A percentile compares a stretch with the other conserved stretches of the same genome.
phyloP scores from a whole-genome alignment of 2,329 filamentous ascomycete species.

The Rhexocercosporidium sp. region DNA sequence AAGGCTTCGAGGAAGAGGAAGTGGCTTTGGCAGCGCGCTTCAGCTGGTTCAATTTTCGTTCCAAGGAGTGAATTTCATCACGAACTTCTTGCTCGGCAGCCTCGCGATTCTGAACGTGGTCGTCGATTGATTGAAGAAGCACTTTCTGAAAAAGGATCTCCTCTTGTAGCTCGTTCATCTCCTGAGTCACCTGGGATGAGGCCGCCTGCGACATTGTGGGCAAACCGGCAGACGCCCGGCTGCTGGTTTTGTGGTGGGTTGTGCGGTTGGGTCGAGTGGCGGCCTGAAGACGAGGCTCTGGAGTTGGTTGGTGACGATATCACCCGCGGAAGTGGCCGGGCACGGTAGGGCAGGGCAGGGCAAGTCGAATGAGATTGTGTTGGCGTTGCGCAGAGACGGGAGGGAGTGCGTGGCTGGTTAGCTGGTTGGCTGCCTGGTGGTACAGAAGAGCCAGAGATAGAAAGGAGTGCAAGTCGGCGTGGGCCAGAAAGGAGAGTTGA shows the following conservation, averaged over 20 bases:
- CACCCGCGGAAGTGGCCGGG: neutral
- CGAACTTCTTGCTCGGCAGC: slow-evolving; percentile 35
- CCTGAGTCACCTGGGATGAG: slow-evolving; percentile 1
- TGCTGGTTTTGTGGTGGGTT: neutral
- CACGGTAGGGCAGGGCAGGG: neutral
- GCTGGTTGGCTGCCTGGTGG: neutral
- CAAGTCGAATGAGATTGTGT: neutral
- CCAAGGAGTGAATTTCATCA: slow-evolving; percentile 43
- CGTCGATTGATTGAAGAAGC: slow-evolving; percentile 50
- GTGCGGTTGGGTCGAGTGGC: neutral
- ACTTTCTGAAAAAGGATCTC: slow-evolving; percentile 51
- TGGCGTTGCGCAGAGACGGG: slow-evolving; percentile 3
- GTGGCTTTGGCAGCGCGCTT: slow-evolving; percentile 24
- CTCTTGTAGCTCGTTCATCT: slow-evolving; percentile 39
- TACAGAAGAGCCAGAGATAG: neutral
- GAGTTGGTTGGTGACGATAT: neutral
- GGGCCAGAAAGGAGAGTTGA: neutral
- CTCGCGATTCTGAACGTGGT: slow-evolving; percentile 36
- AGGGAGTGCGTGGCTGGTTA: neutral
- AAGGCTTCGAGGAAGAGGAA: slow-evolving; percentile 9
- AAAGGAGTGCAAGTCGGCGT: neutral
- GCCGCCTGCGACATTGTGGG: slow-evolving; percentile 27
- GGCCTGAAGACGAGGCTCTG: slow-evolving; percentile 2
- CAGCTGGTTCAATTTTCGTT: slow-evolving; percentile 30
- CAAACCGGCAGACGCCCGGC: slow-evolving; percentile 21